phyloP scores from a whole-genome alignment of 169 alveolate species.

The Cryptosporidium andersoni region DNA sequence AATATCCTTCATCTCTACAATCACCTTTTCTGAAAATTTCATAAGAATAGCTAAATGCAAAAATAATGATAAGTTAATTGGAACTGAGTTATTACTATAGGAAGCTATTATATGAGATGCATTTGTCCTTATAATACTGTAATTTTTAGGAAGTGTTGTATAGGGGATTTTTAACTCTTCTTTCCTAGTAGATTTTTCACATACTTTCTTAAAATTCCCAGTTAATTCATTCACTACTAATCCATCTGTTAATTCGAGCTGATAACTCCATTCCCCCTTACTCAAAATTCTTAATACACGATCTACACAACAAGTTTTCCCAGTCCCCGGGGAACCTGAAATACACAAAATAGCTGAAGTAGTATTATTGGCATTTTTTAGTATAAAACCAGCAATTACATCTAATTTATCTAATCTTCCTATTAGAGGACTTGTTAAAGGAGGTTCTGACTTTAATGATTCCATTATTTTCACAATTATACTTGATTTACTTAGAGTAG shows the following conservation, averaged over 20 bases:
- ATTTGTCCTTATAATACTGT: slow-evolving; percentile 30
- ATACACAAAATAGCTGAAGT: slow-evolving; percentile 29
- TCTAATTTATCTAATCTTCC: slow-evolving; percentile 46
- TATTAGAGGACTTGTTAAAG: slow-evolving; percentile 2
- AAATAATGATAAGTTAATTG: slow-evolving; percentile 7
- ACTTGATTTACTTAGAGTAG: background rate
- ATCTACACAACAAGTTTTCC: slow-evolving; percentile 42
- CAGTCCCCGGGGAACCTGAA: slow-evolving; percentile 71
- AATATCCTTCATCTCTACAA: slow-evolving; percentile 38
- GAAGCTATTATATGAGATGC: slow-evolving; percentile 54
- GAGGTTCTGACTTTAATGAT: slow-evolving; percentile 39
- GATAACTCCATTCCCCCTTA: too few species aligned
- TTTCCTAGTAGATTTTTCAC: slow-evolving; percentile 4
- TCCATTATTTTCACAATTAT: slow-evolving; percentile 3
- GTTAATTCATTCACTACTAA: too few species aligned
- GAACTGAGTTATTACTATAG: background rate
- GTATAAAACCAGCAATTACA: slow-evolving; percentile 10
- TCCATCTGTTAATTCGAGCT: too few species aligned
- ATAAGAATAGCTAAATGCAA: slow-evolving; percentile 1
- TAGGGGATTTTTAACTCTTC: background rate
- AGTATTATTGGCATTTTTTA: background rate
- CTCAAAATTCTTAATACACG: slow-evolving; percentile 12
- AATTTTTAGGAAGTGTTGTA: slow-evolving; percentile 4
- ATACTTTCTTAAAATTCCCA: too few species aligned
- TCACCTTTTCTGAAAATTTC: slow-evolving; percentile 12